These are phyloP conservation scores for Rhipidocladum racemiflorum DNA, from an alignment of 176 grass and related monocot genomes.

Conservation along the genomic window DNA sequence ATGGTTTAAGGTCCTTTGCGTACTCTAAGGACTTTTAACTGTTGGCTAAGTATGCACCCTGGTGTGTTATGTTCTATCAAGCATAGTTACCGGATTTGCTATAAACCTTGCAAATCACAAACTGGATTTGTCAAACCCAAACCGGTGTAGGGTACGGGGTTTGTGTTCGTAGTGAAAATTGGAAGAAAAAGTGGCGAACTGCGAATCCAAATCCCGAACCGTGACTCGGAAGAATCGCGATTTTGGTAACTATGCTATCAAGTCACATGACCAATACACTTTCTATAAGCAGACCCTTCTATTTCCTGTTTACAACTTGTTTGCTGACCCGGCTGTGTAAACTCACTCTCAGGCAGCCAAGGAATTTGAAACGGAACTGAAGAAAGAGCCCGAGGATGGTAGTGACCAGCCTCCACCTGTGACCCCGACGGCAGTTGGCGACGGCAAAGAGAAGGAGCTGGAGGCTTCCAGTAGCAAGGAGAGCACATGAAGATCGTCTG, in stretches of 20 bases:
- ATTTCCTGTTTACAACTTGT: not conserved
- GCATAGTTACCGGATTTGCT: too few species aligned
- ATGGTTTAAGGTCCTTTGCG: not conserved
- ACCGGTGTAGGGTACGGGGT: too few species aligned
- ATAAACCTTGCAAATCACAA: too few species aligned
- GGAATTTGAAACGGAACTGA: constrained; percentile 85
- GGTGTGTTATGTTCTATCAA: not conserved
- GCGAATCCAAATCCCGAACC: too few species aligned
- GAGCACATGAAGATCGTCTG: constrained; percentile 30
- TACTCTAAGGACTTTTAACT: not conserved
- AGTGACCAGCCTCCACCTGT: constrained; percentile 42
- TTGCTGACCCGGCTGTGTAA: constrained; percentile 1
- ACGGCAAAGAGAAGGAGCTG: constrained; percentile 45
- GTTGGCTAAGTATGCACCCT: not conserved
- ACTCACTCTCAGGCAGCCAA: constrained; percentile 52
- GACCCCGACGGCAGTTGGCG: constrained; percentile 13
- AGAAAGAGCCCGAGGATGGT: constrained; percentile 45
- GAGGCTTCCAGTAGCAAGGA: constrained; percentile 64
- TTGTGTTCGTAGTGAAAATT: too few species aligned
- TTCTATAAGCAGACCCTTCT: not conserved
- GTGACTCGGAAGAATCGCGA: too few species aligned
- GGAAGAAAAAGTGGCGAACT: too few species aligned
- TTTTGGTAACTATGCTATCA: too few species aligned
- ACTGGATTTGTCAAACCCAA: too few species aligned
- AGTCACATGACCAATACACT: not conserved